Base-by-base conservation (phyloP, 108 stramenopile genomes). In the Skeletonema potamos region DNA sequence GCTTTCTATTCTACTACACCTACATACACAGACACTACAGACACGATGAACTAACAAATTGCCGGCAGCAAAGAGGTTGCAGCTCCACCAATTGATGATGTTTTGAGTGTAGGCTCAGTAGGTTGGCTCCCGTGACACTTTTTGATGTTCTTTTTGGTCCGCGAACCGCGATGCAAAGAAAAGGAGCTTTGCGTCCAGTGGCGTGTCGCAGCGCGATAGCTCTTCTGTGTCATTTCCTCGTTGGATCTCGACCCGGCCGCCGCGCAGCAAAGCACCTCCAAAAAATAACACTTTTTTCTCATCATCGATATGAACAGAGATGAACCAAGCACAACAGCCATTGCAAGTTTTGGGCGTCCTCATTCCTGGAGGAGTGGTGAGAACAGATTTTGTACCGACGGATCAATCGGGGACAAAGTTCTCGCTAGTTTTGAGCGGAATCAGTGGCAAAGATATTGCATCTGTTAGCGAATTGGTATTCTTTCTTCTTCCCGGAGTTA, bases 391-490 rank as follows among this genome's bases (percentile, higher is more conserved):
- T 71, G 41, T 44, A 15, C 79, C 89, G 3, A 78, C 83, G 26
- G 92, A 90, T 65, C 20, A 75, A 27, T 72, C 85, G 4, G 87
- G 87, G 9, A 84, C 72, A 8, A 94, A 91, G 70, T 87, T 88
- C 60, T 73, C 89, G 3, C 64, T 91, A 24, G 60, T 56, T 36
- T 54, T 93, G 22, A 60, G 39, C 29, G 81, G 83, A 58, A 85
- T 89, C 10, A 87, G 84, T 82, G 39, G 82, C 72, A 55, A 34
- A 58, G 51, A 87, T 83, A 67, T 77, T 85, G 63, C 85, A 33
- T 58, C 84, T 26, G 75, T 94, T 28, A 78, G 81, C 61, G 92
- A 94, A 33, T 51, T 94, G 62, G 89, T 91, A 15, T 89, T 85
- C 64, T 94, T 92, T 60, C 33, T 92, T 3, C 51, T 87, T 2